phyloP scores from a whole-genome alignment of 2,329 filamentous ascomycete species.

The Fusarium haematococcum region DNA sequence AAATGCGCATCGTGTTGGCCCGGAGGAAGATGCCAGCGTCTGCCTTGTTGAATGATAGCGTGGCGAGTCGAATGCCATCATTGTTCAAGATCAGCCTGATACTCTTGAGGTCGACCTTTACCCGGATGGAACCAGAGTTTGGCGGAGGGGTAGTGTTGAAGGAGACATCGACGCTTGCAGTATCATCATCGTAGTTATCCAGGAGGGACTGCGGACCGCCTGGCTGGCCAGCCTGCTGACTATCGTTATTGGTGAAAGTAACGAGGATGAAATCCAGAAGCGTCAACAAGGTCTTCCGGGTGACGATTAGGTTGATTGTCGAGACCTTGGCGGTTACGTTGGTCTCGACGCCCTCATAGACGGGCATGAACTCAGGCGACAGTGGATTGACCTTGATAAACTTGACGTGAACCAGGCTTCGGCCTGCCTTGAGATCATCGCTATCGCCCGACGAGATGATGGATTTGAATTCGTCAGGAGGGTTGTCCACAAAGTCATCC shows the following conservation, averaged over 20 bases:
- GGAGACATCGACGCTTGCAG: slow-evolving; percentile 54
- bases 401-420: slow-evolving; percentile 88
- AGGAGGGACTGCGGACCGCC: slow-evolving; percentile 51
- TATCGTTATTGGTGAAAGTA: slow-evolving; percentile 80
- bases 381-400: slow-evolving; percentile 89
- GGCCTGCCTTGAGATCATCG: slow-evolving; percentile 79
- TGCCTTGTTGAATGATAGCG: slow-evolving; percentile 90
- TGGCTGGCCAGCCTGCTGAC: slow-evolving; percentile 46
- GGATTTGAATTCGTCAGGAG: slow-evolving; percentile 91
- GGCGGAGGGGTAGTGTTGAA: slow-evolving; percentile 43
- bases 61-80: slow-evolving; percentile 94
- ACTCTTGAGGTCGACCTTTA: slow-evolving; percentile 93
- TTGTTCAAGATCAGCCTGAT: slow-evolving; percentile 97
- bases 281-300: slow-evolving; percentile 90
- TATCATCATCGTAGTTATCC: slow-evolving; percentile 50
- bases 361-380: slow-evolving; percentile 92
- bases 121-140: slow-evolving; percentile 80
- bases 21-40: slow-evolving; percentile 91
- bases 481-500: slow-evolving; percentile 94
- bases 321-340: slow-evolving; percentile 93
- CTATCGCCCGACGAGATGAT: slow-evolving; percentile 88
- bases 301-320: slow-evolving; percentile 96
- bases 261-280: slow-evolving; percentile 93
- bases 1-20: slow-evolving; percentile 87
- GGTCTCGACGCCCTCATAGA: slow-evolving; percentile 92